Base-by-base conservation (phyloP, 176 grass and related monocot genomes). In the Typha latifolia region DNA sequence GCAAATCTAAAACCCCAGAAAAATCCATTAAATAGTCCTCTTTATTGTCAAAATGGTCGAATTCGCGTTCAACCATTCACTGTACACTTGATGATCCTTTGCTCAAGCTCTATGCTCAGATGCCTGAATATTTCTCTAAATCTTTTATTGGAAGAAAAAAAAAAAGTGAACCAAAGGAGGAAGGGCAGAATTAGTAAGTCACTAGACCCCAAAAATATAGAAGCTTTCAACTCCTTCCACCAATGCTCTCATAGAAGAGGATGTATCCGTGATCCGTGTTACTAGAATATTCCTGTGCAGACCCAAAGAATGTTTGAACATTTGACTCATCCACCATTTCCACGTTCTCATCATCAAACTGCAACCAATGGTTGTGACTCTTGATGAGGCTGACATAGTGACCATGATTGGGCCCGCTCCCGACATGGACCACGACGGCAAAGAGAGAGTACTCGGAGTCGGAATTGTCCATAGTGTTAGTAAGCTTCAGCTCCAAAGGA, bases 401-500 rank as follows among this genome's bases (percentile, higher is more conserved):
- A 14, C 72, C 72, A 48, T 75, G 62, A 24, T 66, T 66, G 15
- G 62, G 27, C 14, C 48, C 49, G 1, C 49, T 55, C 16, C 62
- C 72, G 12, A 75, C 62, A 66, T 75, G 72, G 47, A 75, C 29
- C 27, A 75, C 62, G 20, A 66, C 72, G 3, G 62, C 72, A 55
- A 75, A 66, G 16, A 66, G 62, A 37, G 63, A 49, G 7, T 75
- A 66, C 48, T 66, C 49, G 3, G 62, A 53, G 8, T 66, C 72
- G 37, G 62, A 31, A 47, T 75, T 22, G 23, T 64, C 26, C 1
- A 65, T n/a, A 4, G 48, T 74, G 72, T 43, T 73, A n/a, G 14
- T 64, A 49, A 73, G 71, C 21, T 73, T 73, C 77, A 96, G 68
- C 80, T 91, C 92, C 88, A 96, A 81, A 14, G 92, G 92, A 72